A percentile compares a stretch with the other conserved stretches of the same genome.
These are phyloP conservation scores for Cercospora beticola DNA, from an alignment of 2,329 filamentous ascomycete species.

Conservation along the genomic window DNA sequence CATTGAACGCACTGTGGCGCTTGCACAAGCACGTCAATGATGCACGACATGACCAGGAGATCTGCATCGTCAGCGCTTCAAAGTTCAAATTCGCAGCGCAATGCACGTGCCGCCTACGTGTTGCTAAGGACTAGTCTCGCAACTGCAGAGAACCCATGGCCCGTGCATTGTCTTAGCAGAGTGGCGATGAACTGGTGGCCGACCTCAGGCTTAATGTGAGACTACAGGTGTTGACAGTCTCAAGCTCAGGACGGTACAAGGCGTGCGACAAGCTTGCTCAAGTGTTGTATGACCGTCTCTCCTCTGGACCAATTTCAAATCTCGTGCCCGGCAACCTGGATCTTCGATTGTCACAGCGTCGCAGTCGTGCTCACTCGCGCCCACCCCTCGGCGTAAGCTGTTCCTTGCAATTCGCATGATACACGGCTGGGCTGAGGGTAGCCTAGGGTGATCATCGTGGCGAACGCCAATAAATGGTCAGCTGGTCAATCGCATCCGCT, in stretches of 20 bases:
- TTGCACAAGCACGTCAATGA: conserved; percentile 9
- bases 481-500: background rate
- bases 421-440: background rate
- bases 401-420: conserved; percentile 1
- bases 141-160: conserved; percentile 29
- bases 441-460: background rate
- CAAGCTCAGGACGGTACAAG: background rate
- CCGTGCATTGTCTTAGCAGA: conserved; percentile 27
- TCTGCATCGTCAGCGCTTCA: conserved; percentile 17
- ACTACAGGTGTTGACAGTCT: background rate
- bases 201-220: background rate
- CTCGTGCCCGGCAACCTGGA: conserved; percentile 14
- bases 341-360: conserved; percentile 10
- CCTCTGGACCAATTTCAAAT: background rate
- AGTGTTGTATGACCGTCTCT: background rate
- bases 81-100: background rate
- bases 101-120: conserved; percentile 29
- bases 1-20: conserved; percentile 15
- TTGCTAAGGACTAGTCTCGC: conserved; percentile 22
- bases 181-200: background rate
- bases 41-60: conserved; percentile 21
- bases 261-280: background rate
- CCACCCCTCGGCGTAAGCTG: background rate
- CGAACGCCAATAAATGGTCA: background rate
- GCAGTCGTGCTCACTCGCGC: conserved; percentile 9